A percentile compares a stretch with the other conserved stretches of the same genome.
These are phyloP conservation scores for Kodamaea kakaduensis DNA, from an alignment of 805 yeast genomes.

Conservation along the genomic window DNA sequence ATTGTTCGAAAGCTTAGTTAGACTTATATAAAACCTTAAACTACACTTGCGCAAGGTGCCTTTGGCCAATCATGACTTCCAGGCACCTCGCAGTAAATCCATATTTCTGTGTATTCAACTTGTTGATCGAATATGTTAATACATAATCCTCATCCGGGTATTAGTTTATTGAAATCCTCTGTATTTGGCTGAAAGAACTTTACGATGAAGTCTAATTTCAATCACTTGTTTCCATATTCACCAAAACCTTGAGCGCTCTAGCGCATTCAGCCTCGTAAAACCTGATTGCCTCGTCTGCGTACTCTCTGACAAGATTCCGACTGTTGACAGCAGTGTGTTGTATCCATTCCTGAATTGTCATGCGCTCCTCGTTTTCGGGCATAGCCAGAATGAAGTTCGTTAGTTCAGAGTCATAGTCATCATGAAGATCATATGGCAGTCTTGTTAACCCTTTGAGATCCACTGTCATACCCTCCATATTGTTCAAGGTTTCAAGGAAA, in stretches of 20 bases:
- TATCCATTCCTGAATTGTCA: conserved; percentile 74
- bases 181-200: too few relatives aligned
- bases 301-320: conserved; percentile 42
- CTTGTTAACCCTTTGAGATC: conserved; percentile 31
- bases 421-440: conserved; percentile 42
- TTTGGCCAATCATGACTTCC: too few relatives aligned
- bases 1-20: too few relatives aligned
- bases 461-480: conserved; percentile 34
- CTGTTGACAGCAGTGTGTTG: conserved; percentile 52
- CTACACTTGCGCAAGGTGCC: too few relatives aligned
- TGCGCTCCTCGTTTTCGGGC: conserved; percentile 64
- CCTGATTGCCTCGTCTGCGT: conserved; percentile 45
- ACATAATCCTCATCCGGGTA: too few relatives aligned
- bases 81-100: too few relatives aligned
- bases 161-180: too few relatives aligned
- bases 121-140: too few relatives aligned
- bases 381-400: conserved; percentile 61
- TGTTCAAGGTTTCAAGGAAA: conserved; percentile 16
- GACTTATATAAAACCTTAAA: too few relatives aligned
- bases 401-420: conserved; percentile 64
- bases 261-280: conserved; percentile 47
- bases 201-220: too few relatives aligned
- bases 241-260: conserved; percentile 44
- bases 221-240: conserved; percentile 25
- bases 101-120: too few relatives aligned